phyloP scores from a whole-genome alignment of 164 flowering plant species.

The Aristolochia contorta region DNA sequence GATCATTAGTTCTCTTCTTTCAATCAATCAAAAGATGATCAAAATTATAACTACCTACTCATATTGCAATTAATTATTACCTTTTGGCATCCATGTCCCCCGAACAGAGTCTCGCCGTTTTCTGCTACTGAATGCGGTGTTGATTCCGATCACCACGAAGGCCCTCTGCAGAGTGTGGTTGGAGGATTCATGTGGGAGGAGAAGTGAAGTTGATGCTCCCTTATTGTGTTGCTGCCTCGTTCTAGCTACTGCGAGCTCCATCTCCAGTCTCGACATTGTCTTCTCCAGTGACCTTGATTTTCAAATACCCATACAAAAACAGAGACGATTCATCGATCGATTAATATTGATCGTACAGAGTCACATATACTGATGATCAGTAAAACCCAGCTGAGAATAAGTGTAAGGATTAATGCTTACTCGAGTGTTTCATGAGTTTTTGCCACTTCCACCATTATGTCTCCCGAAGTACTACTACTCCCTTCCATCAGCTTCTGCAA shows the following conservation, averaged over 20 bases:
- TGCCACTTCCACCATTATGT: conserved; percentile 47
- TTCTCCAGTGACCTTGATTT: conserved; percentile 54
- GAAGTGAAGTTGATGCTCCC: conserved; percentile 3
- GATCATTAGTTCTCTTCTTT: too few species aligned
- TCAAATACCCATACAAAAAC: neutral
- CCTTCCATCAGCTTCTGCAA: conserved; percentile 43
- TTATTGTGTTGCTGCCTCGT: conserved; percentile 18
- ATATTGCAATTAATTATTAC: too few species aligned
- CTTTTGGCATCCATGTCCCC: conserved; percentile 80
- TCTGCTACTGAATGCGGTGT: conserved; percentile 83
- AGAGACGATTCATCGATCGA: too few species aligned
- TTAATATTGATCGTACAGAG: too few species aligned
- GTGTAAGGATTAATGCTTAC: conserved; percentile 20
- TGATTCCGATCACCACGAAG: conserved; percentile 73
- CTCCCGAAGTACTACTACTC: conserved; percentile 14
- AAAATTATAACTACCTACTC: too few species aligned
- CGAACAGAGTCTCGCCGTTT: conserved; percentile 67
- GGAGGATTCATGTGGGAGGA: conserved; percentile 2
- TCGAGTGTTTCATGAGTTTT: conserved; percentile 63
- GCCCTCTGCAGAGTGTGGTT: conserved; percentile 39
- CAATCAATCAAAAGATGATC: too few species aligned
- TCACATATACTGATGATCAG: neutral
- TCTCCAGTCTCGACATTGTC: conserved; percentile 52
- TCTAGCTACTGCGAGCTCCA: conserved; percentile 51
- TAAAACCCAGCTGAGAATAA: neutral